Evolutionary conservation across 2,329 filamentous ascomycete species (phyloP).

Genomic region (Epichloe sp.): DNA sequence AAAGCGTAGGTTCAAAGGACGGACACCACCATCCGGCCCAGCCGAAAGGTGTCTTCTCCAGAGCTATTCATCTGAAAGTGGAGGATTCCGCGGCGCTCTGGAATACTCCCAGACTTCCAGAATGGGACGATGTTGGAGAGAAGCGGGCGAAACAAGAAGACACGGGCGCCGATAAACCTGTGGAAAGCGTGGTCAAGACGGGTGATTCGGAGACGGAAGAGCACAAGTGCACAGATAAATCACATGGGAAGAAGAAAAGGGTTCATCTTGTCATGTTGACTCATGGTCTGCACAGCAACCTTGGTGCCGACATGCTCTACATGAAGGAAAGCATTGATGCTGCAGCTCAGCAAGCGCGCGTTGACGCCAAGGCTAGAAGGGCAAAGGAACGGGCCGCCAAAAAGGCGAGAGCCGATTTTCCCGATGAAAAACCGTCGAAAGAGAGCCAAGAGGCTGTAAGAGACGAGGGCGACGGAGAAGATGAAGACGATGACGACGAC

Average conservation of each 20-base stretch:
- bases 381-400: slow-evolving; percentile 30
- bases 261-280: slow-evolving; percentile 87
- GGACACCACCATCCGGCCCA: slow-evolving; percentile 48
- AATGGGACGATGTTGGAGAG: slow-evolving; percentile 36
- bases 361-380: slow-evolving; percentile 51
- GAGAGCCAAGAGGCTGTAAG: slow-evolving; percentile 6
- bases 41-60: slow-evolving; percentile 69
- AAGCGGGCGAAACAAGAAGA: slow-evolving; percentile 13
- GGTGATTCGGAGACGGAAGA: slow-evolving; percentile 17
- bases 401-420: slow-evolving; percentile 6
- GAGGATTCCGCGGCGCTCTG: slow-evolving; percentile 84
- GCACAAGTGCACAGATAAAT: slow-evolving; percentile 4
- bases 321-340: slow-evolving; percentile 95
- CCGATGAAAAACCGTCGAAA: slow-evolving; percentile 6
- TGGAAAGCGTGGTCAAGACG: slow-evolving; percentile 21
- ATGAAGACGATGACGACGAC: slow-evolving; percentile 45
- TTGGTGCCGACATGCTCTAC: slow-evolving; percentile 92
- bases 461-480: slow-evolving; percentile 7
- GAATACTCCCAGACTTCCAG: slow-evolving; percentile 79
- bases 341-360: slow-evolving; percentile 59
- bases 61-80: slow-evolving; percentile 61
- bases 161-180: slow-evolving; percentile 17
- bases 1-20: slow-evolving; percentile 42
- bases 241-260: slow-evolving; percentile 51
- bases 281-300: slow-evolving; percentile 89